A percentile compares a stretch with the other conserved stretches of the same genome.
Conservation (phyloP, 306 rosid species). For the Hippophae tibetana region DNA sequence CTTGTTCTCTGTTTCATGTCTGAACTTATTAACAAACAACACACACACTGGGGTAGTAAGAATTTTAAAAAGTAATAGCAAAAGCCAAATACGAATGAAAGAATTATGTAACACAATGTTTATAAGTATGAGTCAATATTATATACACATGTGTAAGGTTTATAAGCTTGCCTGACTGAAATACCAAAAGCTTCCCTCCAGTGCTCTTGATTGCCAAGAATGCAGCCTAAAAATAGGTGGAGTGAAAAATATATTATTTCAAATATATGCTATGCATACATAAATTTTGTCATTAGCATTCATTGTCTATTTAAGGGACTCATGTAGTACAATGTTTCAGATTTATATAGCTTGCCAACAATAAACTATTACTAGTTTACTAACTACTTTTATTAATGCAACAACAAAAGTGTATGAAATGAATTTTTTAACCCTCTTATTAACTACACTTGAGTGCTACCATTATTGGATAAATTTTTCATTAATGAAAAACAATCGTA, state of each 20-base stretch:
- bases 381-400: too few relatives aligned
- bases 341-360: background rate
- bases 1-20: background rate
- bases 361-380: too few relatives aligned
- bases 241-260: constrained; percentile 12
- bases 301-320: background rate
- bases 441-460: too few relatives aligned
- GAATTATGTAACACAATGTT: too few relatives aligned
- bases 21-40: background rate
- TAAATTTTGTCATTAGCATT: background rate
- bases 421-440: too few relatives aligned
- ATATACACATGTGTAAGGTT: background rate
- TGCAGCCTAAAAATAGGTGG: constrained; percentile 50
- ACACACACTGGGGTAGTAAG: too few relatives aligned
- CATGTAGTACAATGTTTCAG: background rate
- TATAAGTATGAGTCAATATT: background rate
- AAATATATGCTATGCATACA: background rate
- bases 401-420: too few relatives aligned
- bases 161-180: constrained; percentile 83
- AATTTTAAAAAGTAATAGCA: too few relatives aligned
- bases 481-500: too few relatives aligned
- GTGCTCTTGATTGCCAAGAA: constrained; percentile 87
- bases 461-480: too few relatives aligned
- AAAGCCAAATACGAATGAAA: too few relatives aligned
- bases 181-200: constrained; percentile 89